Evolutionary conservation across 768 basidiomycete species (phyloP).

Genomic region (Serendipita sp.): DNA sequence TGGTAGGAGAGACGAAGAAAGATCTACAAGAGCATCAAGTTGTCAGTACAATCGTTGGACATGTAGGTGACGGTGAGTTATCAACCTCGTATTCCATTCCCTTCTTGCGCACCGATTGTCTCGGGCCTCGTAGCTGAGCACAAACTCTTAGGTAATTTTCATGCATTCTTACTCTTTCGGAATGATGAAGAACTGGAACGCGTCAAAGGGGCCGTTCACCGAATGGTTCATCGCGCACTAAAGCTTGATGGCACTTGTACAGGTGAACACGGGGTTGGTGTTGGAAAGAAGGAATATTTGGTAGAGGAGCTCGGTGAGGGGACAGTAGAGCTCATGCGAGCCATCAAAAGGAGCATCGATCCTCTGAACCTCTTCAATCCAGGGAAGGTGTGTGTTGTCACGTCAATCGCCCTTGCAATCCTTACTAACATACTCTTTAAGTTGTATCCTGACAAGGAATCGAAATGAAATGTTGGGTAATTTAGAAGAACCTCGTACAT

Average conservation of each 20-base stretch:
- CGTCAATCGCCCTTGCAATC: too few relatives aligned
- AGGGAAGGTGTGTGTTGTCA: conserved; percentile 34
- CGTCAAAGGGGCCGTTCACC: conserved; percentile 46
- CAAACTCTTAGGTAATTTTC: conserved; percentile 26
- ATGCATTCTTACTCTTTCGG: conserved; percentile 38
- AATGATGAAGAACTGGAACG: conserved; percentile 39
- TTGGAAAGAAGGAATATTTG: conserved; percentile 77
- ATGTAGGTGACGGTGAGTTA: conserved; percentile 61
- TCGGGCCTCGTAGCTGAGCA: neutral
- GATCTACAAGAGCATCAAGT: conserved; percentile 43
- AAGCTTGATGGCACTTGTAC: conserved; percentile 71
- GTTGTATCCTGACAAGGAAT: too few relatives aligned
- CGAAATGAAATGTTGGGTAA: too few relatives aligned
- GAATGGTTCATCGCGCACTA: conserved; percentile 54
- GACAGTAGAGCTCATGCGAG: conserved; percentile 73
- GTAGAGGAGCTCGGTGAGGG: conserved; percentile 65
- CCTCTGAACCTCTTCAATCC: conserved; percentile 75
- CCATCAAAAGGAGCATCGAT: conserved; percentile 66
- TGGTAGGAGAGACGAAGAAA: conserved; percentile 62
- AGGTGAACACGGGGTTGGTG: conserved; percentile 76
- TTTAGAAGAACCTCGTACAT: too few relatives aligned
- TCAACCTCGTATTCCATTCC: conserved; percentile 13
- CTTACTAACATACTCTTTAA: too few relatives aligned
- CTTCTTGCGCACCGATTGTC: neutral
- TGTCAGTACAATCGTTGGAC: conserved; percentile 51